Conservation (phyloP, 148 eudicot species). For the Rhododendron williamsianum region DNA sequence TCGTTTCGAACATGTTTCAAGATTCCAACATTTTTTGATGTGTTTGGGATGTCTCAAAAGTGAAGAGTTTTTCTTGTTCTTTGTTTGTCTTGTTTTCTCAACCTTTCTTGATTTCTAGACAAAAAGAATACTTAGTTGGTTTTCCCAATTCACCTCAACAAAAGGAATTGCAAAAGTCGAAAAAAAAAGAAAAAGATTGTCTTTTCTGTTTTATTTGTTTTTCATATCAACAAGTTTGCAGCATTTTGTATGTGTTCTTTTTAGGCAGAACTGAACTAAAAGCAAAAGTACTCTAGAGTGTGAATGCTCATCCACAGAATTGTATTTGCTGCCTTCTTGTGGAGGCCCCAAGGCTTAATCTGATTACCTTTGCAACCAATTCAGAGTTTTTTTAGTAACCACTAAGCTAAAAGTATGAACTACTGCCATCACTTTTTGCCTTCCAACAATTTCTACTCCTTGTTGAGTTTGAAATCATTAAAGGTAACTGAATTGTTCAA, state of each 20-base stretch:
- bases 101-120: not conserved
- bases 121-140: too few relatives aligned
- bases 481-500: not conserved
- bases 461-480: not conserved
- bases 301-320: not conserved
- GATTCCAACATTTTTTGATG: not conserved
- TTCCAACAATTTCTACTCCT: not conserved
- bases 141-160: not conserved
- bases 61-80: not conserved
- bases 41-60: not conserved
- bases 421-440: not conserved
- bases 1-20: not conserved
- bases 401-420: not conserved
- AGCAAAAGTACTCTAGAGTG: not conserved
- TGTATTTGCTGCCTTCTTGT: not conserved
- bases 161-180: not conserved
- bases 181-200: not conserved
- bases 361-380: not conserved
- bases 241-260: not conserved
- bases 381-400: not conserved
- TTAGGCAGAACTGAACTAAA: not conserved
- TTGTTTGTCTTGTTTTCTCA: not conserved
- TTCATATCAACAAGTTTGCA: not conserved
- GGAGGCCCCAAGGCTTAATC: not conserved
- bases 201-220: not conserved